These are phyloP conservation scores for Populus euphratica DNA, from an alignment of 345 rosid genomes.

Conservation along the genomic window DNA sequence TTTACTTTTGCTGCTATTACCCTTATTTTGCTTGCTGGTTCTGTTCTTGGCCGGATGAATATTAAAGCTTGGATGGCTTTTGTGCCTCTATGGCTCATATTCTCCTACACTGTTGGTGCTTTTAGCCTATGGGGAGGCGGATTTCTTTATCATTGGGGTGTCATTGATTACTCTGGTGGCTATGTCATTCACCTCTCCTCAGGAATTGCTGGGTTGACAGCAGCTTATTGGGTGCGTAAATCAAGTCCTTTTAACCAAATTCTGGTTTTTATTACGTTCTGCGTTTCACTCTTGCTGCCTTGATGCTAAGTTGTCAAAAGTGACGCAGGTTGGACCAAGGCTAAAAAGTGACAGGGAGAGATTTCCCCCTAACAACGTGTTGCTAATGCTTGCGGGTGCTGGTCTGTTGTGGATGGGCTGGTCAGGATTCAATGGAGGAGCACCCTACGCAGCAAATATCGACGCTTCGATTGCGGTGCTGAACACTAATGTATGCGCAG, in stretches of 20 bases:
- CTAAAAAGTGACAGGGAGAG: conserved; percentile 71
- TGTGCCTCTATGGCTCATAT: conserved; percentile 30
- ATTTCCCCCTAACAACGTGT: conserved; percentile 87
- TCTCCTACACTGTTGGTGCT: conserved; percentile 32
- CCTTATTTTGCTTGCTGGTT: conserved; percentile 23
- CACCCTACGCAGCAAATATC: conserved; percentile 82
- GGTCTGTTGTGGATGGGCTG: conserved; percentile 96
- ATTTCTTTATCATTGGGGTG: conserved; percentile 30
- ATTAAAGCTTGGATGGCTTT: conserved; percentile 33
- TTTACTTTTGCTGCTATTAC: conserved; percentile 33
- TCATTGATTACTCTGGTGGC: conserved; percentile 26
- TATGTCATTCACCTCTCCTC: conserved; percentile 34
- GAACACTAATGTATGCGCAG: conserved; percentile 81
- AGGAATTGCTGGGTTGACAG: conserved; percentile 25
- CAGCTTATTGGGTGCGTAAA: conserved; percentile 26
- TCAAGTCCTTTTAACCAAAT: background rate
- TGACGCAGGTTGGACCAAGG: conserved; percentile 80
- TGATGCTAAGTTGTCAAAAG: background rate
- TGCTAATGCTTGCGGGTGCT: conserved; percentile 91
- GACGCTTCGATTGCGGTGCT: conserved; percentile 64
- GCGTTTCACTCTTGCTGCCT: background rate
- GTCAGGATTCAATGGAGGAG: conserved; percentile 97
- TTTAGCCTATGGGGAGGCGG: conserved; percentile 32
- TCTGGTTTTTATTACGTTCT: background rate
- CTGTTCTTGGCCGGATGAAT: conserved; percentile 30